Percentiles rank a stretch among this genome's conserved stretches.
These are phyloP conservation scores for Gossypioides kirkii DNA, from an alignment of 345 rosid genomes.

Conservation along the genomic window DNA sequence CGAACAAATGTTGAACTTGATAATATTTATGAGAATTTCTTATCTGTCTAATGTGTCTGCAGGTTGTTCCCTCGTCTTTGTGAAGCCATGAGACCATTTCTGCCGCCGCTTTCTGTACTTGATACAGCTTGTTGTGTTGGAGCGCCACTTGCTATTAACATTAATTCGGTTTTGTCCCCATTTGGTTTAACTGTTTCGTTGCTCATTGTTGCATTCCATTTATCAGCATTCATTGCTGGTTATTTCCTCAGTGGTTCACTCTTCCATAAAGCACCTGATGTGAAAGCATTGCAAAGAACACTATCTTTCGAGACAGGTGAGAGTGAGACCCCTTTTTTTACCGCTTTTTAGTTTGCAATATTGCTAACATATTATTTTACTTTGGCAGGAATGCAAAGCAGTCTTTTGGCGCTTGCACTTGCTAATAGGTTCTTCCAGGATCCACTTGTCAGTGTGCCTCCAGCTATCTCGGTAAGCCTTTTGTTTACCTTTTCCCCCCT, in stretches of 20 bases:
- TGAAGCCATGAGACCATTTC: constrained; percentile 56
- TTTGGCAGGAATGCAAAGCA: constrained; percentile 91
- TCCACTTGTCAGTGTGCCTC: constrained; percentile 88
- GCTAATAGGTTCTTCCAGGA: constrained; percentile 90
- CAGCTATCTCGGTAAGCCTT: constrained; percentile 79
- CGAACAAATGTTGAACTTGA: constrained; percentile 3
- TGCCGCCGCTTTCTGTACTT: constrained; percentile 70
- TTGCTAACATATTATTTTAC: constrained; percentile 8
- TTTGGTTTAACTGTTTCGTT: constrained; percentile 51
- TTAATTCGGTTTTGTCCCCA: constrained; percentile 65
- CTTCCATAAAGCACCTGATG: constrained; percentile 52
- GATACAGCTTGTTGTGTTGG: constrained; percentile 89
- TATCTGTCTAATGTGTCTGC: constrained; percentile 18
- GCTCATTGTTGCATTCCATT: constrained; percentile 60
- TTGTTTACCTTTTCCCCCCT: neutral
- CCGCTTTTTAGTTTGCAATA: neutral
- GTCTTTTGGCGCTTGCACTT: constrained; percentile 86
- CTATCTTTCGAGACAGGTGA: constrained; percentile 82
- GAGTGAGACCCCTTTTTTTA: neutral
- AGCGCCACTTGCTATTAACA: constrained; percentile 85
- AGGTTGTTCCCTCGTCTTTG: constrained; percentile 74
- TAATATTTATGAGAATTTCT: constrained; percentile 1
- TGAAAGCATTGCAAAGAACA: constrained; percentile 75
- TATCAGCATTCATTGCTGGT: constrained; percentile 69
- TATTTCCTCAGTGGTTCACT: constrained; percentile 51